These are phyloP conservation scores for Mycena indigotica DNA, from an alignment of 768 basidiomycete genomes.

Conservation along the genomic window DNA sequence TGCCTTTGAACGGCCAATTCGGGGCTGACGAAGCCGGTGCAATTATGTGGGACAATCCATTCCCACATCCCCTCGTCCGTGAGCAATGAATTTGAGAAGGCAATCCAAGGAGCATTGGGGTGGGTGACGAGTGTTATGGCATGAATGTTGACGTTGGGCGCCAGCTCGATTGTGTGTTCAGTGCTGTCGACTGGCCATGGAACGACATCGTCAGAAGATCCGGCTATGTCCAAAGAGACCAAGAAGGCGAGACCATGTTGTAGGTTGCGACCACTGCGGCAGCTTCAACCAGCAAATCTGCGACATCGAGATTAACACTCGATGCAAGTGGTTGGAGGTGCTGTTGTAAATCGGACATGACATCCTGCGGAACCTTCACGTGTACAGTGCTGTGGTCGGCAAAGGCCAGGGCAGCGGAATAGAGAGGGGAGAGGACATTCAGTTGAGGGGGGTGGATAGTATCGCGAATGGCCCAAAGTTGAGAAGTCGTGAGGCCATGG, in stretches of 20 bases:
- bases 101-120: constrained; percentile 50
- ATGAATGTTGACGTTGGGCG: constrained; percentile 42
- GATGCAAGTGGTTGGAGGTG: constrained; percentile 34
- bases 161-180: constrained; percentile 46
- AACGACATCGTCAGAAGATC: constrained; percentile 46
- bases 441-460: constrained; percentile 39
- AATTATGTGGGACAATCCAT: constrained; percentile 44
- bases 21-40: constrained; percentile 20
- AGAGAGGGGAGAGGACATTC: constrained; percentile 47
- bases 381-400: constrained; percentile 59
- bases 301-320: constrained; percentile 29
- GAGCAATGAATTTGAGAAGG: constrained; percentile 52
- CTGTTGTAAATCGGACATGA: constrained; percentile 43
- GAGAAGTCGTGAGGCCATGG: constrained; percentile 53
- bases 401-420: constrained; percentile 56
- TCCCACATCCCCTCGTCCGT: constrained; percentile 54
- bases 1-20: constrained; percentile 23
- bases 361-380: constrained; percentile 44
- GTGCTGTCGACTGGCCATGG: constrained; percentile 53
- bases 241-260: constrained; percentile 73
- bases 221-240: constrained; percentile 61
- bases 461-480: constrained; percentile 59
- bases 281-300: constrained; percentile 58
- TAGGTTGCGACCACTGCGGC: constrained; percentile 56
- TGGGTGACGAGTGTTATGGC: constrained; percentile 43